Conservation (phyloP, 2,329 filamentous ascomycete species). For the Nothophoma quercina region DNA sequence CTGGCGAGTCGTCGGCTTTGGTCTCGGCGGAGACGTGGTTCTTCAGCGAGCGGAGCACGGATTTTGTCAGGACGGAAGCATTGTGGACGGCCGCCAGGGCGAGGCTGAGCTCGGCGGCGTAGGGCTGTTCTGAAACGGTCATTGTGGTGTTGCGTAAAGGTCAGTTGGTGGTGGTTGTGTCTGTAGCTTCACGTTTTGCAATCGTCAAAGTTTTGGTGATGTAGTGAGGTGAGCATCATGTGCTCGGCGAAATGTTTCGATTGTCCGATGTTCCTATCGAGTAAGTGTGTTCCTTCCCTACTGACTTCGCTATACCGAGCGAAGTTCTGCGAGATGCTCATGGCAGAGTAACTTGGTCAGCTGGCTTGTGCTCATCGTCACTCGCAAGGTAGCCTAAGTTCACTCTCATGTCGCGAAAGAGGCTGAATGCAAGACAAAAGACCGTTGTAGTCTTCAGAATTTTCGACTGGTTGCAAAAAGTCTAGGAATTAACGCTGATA, state of each 20-base stretch:
- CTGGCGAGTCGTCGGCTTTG: constrained; percentile 67
- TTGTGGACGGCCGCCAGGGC: constrained; percentile 58
- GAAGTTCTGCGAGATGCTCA: neutral
- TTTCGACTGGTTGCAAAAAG: too few relatives aligned
- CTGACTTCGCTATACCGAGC: neutral
- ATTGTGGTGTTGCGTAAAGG: constrained; percentile 4
- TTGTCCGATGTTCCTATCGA: constrained; percentile 7
- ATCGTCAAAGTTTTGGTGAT: constrained; percentile 1
- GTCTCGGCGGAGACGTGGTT: constrained; percentile 58
- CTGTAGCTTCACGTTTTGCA: constrained; percentile 4
- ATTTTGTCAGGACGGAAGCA: constrained; percentile 66
- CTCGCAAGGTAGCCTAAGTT: neutral
- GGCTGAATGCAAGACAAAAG: too few relatives aligned
- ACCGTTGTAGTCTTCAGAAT: too few relatives aligned
- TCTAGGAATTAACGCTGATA: too few relatives aligned
- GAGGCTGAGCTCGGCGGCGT: constrained; percentile 39
- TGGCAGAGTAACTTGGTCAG: neutral
- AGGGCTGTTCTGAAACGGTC: constrained; percentile 20
- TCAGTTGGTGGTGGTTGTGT: constrained; percentile 12
- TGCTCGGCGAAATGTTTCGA: constrained; percentile 12
- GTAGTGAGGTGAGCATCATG: constrained; percentile 16
- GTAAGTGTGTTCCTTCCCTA: neutral
- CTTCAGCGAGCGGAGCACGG: constrained; percentile 57
- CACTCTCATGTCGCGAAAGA: too few relatives aligned
- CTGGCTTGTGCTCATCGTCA: neutral